Evolutionary conservation across 352 stramenopile species (phyloP), one percentile per base, ranked within the genome.

Genomic region (Globisporangium megalacanthum): DNA sequence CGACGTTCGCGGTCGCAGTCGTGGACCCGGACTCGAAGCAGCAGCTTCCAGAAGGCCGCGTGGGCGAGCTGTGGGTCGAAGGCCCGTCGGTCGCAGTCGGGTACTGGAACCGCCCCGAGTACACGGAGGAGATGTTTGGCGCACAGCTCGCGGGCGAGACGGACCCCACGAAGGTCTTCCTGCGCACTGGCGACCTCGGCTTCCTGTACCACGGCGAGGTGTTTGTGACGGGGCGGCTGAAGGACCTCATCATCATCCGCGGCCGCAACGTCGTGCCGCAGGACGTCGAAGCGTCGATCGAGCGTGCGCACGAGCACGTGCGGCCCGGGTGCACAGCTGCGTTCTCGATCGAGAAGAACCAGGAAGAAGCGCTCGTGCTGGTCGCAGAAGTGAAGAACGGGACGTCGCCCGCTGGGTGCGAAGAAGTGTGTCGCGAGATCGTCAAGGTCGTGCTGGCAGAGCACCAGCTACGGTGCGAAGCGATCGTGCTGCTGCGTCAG

Each of bases 61-160:
- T 92, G 3, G 95, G 95, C 49, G 95, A 98, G 62, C 88, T 98
- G 42, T 98, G 94, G 93, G 75, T 98, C 7, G 67, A 86, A 47
- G 94, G 89, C n/a, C 74, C 77, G 7, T 89, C 79, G 6, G 79
- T 91, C 10, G 70, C 79, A 2, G 37, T 77, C 19, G 83, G 83
- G 11, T 94, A 94, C 63, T 94, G 77, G 74, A 82, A 89, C 56
- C 77, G 72, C 20, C 60, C 74, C 0, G 71, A 91, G 8, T 80
- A 86, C 62, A 89, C 81, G 3, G 62, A 85, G 44, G 70, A 92
- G 54, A 81, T 83, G 76, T 94, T 92, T 61, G 58, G 58, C 17
- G 81, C 79, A 6, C 58, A 70, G 17, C 33, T 92, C n/a, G 64
- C 65, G 6, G 68, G 69, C 17, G 66, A 82, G 7, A 77, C 79